These are phyloP conservation scores for Fusarium pininemorale DNA, from an alignment of 2,329 filamentous ascomycete species.

Conservation along the genomic window DNA sequence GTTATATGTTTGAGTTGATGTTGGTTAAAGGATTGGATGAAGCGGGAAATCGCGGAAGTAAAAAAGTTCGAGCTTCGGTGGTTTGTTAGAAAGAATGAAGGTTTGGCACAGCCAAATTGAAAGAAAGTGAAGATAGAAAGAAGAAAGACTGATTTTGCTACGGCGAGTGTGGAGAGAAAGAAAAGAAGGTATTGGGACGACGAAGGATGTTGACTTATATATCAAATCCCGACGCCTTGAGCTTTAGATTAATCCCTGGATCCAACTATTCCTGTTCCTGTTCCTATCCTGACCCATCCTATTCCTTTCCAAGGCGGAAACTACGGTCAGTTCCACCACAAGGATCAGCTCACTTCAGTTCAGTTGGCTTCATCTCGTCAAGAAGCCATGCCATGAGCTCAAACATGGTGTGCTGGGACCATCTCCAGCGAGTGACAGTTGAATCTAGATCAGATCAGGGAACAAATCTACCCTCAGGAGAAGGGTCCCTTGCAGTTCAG, in stretches of 20 bases:
- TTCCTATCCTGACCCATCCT: neutral
- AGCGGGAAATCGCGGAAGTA: constrained; percentile 22
- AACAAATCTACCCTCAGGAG: neutral
- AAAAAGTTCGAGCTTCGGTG: constrained; percentile 31
- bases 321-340: constrained; percentile 4
- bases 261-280: neutral
- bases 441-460: constrained; percentile 28
- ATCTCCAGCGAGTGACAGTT: neutral
- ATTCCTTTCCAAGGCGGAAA: neutral
- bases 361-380: constrained; percentile 11
- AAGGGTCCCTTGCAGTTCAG: constrained; percentile 2
- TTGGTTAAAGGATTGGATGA: constrained; percentile 37
- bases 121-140: constrained; percentile 41
- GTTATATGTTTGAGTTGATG: neutral
- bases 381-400: constrained; percentile 12
- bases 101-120: constrained; percentile 44
- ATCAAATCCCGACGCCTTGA: constrained; percentile 1
- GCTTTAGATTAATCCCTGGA: neutral
- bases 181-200: neutral
- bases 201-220: constrained; percentile 34
- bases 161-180: constrained; percentile 36
- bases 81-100: constrained; percentile 39
- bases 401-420: constrained; percentile 26
- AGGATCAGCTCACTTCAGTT: neutral
- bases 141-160: constrained; percentile 35